Evolutionary conservation across 2,329 filamentous ascomycete genomes (phyloP), one percentile per base, ranked within the genome.

Genomic region (Sporothrix dimorphospora): DNA sequence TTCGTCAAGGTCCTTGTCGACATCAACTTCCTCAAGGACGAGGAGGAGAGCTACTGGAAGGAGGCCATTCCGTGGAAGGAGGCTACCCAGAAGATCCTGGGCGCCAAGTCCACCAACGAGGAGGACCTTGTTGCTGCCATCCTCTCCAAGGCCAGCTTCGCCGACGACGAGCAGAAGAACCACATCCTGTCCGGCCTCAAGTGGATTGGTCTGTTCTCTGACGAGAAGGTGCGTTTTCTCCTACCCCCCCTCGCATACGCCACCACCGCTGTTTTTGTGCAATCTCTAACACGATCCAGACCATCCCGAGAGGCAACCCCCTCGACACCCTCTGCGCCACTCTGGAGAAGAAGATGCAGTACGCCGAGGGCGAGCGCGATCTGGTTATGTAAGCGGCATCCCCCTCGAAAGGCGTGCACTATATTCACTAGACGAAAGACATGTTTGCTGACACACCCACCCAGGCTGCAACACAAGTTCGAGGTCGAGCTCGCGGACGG

Each of bases 331-430:
- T 97, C 51, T 97, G 94, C 84, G 93, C 93, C 42, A 92, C 90
- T 3, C 88, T 97, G 40, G 94, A 97, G 86, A 84, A 92, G 86
- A 97, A 97, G 89, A 97, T 97, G 93, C 88, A 92, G 82, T 97
- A 91, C 81, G 91, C 88, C 79, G 85, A 91, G 77, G 91, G 88
- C 74, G 94, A 97, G 88, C 91, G 94, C 73, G 94, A 97, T 81
- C 85, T 97, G 76, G 92, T 96, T 75, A 89, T 92, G 83, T 75
- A 67, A 24, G 57, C 66, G 27, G 30, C 3, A 34, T 6, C 30
- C n/a, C 12, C 53, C 11, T 34, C n/a, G 16, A 21, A 45, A 45
- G 42, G 11, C 42, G n/a, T 16, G 42, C 7, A 34, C 11, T 16
- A 11, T 8, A 45, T 12, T 2, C 42, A 45, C 11, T 45, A 8